Evolutionary conservation across 192 early-diverging fungal genomes (phyloP).

Genomic region (Globomyces pollinis-pini): DNA sequence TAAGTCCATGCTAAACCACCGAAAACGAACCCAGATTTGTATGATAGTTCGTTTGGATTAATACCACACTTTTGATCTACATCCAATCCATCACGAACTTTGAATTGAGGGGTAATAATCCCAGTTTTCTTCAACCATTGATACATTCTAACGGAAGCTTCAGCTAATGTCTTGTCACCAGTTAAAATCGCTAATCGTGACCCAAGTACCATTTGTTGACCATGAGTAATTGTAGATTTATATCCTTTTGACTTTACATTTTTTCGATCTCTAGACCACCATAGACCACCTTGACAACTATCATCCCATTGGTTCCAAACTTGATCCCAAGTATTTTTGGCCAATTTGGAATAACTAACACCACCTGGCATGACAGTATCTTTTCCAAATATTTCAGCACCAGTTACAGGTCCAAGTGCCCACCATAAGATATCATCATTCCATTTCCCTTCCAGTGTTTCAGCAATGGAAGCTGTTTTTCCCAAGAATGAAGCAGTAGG

Average conservation of each 20-base stretch:
- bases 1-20: conserved; percentile 15
- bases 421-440: conserved; percentile 19
- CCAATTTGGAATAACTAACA: conserved; percentile 16
- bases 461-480: background rate
- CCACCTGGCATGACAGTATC: conserved; percentile 21
- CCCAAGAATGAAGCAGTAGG: conserved; percentile 1
- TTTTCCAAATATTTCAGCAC: conserved; percentile 13
- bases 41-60: background rate
- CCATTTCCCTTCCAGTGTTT: conserved; percentile 7
- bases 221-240: conserved; percentile 40
- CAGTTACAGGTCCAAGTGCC: conserved; percentile 1
- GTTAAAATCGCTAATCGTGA: conserved; percentile 26
- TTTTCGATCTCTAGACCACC: conserved; percentile 19
- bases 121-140: conserved; percentile 25
- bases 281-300: conserved; percentile 33
- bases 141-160: conserved; percentile 15
- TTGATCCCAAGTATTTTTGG: conserved; percentile 22
- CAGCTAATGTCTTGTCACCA: conserved; percentile 19
- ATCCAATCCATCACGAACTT: conserved; percentile 17
- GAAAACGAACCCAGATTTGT: conserved; percentile 18
- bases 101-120: conserved; percentile 12
- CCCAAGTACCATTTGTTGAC: conserved; percentile 22
- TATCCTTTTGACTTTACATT: conserved; percentile 13
- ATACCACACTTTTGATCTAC: conserved; percentile 5
- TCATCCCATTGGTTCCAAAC: conserved; percentile 30